Conservation (phyloP, 1,139 yeast species). For the Geotrichum bryndzae region DNA sequence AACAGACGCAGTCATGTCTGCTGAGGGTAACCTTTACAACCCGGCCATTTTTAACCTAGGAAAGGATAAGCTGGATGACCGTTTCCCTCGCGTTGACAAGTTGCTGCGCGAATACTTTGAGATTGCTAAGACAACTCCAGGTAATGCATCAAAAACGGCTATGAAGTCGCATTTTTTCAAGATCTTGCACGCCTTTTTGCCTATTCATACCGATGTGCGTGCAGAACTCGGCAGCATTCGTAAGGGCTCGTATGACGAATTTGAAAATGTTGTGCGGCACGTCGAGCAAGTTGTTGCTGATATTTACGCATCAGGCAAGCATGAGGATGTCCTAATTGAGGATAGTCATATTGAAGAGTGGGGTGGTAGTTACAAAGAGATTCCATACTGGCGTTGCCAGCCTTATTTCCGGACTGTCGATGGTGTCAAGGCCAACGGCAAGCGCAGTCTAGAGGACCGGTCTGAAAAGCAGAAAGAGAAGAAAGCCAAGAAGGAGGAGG, state of each 20-base stretch:
- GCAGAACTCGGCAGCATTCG: constrained; percentile 58
- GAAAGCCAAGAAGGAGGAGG: constrained; percentile 2
- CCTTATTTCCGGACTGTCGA: constrained; percentile 86
- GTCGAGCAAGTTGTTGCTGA: constrained; percentile 62
- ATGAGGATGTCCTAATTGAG: constrained; percentile 46
- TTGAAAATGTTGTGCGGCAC: constrained; percentile 62
- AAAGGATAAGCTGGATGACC: constrained; percentile 48
- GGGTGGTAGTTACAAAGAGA: constrained; percentile 74
- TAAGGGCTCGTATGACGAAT: constrained; percentile 43
- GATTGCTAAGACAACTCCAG: constrained; percentile 59
- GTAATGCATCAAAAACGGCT: constrained; percentile 71
- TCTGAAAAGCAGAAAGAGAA: not conserved
- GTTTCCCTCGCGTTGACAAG: constrained; percentile 79
- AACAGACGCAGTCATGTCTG: constrained; percentile 95
- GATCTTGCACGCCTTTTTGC: constrained; percentile 69
- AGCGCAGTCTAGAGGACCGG: constrained; percentile 18
- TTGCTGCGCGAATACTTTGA: constrained; percentile 84
- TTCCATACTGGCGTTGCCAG: constrained; percentile 98
- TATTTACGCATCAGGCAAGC: constrained; percentile 46
- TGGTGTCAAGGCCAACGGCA: constrained; percentile 43
- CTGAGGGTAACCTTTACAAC: constrained; percentile 89
- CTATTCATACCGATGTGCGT: constrained; percentile 69
- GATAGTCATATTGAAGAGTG: constrained; percentile 53
- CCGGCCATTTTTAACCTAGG: constrained; percentile 69
- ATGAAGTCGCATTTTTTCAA: constrained; percentile 94